Conservation (phyloP, 495 filamentous ascomycete genomes). For the Aspergillus steynii region DNA sequence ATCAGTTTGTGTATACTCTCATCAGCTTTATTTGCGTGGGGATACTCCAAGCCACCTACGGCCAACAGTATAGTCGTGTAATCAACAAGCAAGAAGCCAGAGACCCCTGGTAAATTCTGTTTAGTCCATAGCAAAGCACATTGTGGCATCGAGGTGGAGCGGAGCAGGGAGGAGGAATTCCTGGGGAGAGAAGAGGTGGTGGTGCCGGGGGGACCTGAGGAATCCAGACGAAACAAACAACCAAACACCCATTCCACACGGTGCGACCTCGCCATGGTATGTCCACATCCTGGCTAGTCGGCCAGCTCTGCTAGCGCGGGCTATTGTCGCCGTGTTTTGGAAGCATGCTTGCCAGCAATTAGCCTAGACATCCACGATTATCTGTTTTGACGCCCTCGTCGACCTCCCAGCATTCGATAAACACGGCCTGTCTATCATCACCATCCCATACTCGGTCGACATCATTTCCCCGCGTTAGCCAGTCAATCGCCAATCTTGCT, state of each 20-base stretch:
- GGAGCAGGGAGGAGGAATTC: constrained; percentile 11
- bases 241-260: constrained; percentile 21
- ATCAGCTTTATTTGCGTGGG: neutral
- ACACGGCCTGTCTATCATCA: neutral
- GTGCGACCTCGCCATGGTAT: constrained; percentile 16
- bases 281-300: neutral
- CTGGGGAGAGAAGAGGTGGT: neutral
- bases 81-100: neutral
- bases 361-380: neutral
- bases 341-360: neutral
- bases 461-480: neutral
- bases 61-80: neutral
- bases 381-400: neutral
- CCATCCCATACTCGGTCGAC: neutral
- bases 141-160: constrained; percentile 6
- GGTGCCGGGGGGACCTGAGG: constrained; percentile 16
- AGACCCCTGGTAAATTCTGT: neutral
- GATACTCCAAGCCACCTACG: neutral
- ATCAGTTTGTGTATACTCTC: neutral
- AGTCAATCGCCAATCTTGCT: neutral
- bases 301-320: constrained; percentile 1
- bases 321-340: neutral
- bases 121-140: neutral
- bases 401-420: neutral
- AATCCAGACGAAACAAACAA: constrained; percentile 25